A percentile compares a stretch with the other conserved stretches of the same genome.
Evolutionary conservation across 2,329 filamentous ascomycete genomes (phyloP).

Genomic region (Chalaropsis ovoidea): DNA sequence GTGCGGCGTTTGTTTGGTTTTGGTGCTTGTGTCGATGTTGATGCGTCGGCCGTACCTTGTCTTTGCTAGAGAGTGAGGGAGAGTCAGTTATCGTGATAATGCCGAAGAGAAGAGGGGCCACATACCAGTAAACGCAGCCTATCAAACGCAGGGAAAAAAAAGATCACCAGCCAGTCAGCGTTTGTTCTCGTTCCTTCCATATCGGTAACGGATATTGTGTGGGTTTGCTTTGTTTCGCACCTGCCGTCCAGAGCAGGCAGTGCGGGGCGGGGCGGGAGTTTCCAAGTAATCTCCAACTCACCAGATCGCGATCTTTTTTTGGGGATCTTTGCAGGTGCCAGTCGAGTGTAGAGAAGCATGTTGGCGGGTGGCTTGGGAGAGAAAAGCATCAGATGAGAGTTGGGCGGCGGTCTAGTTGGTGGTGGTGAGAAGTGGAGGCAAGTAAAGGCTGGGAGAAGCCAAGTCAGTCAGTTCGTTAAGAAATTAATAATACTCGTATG

Average conservation of each 20-base stretch:
- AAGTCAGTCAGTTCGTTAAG: no score
- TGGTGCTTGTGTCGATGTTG: not conserved
- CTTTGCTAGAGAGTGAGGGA: conserved; percentile 18
- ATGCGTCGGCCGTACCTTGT: conserved; percentile 20
- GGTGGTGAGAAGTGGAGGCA: no score
- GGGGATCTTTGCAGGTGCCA: conserved; percentile 47
- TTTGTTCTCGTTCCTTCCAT: not conserved
- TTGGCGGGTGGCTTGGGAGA: conserved; percentile 15
- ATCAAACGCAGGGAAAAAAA: not conserved
- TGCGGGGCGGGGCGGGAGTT: conserved; percentile 12
- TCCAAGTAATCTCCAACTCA: conserved; percentile 32
- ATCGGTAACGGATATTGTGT: not conserved
- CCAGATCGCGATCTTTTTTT: conserved; percentile 51
- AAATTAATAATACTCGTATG: not conserved
- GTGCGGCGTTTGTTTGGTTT: not conserved
- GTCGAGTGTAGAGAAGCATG: conserved; percentile 51
- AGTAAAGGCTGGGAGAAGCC: no score
- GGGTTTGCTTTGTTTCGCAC: not conserved
- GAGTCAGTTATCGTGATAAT: conserved; percentile 1
- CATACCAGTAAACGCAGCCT: conserved; percentile 24
- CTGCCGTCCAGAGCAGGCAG: not conserved
- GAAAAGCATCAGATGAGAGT: conserved; percentile 2
- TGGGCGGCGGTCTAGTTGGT: not conserved
- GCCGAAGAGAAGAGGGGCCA: not conserved
- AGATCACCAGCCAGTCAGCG: not conserved